These are phyloP conservation scores for Lepiota subincarnata DNA, from an alignment of 768 basidiomycete species.

Conservation along the genomic window DNA sequence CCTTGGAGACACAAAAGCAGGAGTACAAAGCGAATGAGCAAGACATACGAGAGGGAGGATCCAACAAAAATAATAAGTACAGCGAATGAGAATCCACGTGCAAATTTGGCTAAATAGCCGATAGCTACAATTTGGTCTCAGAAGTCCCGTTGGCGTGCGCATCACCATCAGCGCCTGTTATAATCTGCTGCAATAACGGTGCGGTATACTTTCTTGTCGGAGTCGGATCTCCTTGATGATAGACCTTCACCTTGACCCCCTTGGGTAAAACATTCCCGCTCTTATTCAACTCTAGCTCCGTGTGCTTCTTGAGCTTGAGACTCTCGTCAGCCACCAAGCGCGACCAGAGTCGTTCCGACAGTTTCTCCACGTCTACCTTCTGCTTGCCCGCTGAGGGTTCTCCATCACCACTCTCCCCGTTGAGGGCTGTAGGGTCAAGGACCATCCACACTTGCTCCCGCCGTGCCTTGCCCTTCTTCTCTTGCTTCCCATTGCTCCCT, in stretches of 20 bases:
- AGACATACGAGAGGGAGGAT: too few relatives aligned
- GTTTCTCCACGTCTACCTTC: conserved; percentile 28
- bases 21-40: too few relatives aligned
- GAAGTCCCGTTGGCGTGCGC: neutral
- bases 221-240: conserved; percentile 60
- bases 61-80: too few relatives aligned
- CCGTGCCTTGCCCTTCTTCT: conserved; percentile 31
- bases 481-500: conserved; percentile 1
- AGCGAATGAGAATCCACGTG: too few relatives aligned
- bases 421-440: conserved; percentile 26
- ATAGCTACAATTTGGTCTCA: neutral
- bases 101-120: neutral
- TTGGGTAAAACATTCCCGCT: conserved; percentile 21
- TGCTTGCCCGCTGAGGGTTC: conserved; percentile 9
- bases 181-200: conserved; percentile 56
- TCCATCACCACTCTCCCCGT: conserved; percentile 8
- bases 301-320: conserved; percentile 49
- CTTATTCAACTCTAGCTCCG: conserved; percentile 32
- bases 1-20: too few relatives aligned
- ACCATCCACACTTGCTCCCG: conserved; percentile 40
- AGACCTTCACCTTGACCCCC: conserved; percentile 43
- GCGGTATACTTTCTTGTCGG: conserved; percentile 66
- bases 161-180: conserved; percentile 34
- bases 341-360: conserved; percentile 48
- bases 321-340: conserved; percentile 56